A percentile compares a stretch with the other conserved stretches of the same genome.
Conservation (phyloP, 2,329 filamentous ascomycete genomes). For the Aspergillus puulaauensis region DNA sequence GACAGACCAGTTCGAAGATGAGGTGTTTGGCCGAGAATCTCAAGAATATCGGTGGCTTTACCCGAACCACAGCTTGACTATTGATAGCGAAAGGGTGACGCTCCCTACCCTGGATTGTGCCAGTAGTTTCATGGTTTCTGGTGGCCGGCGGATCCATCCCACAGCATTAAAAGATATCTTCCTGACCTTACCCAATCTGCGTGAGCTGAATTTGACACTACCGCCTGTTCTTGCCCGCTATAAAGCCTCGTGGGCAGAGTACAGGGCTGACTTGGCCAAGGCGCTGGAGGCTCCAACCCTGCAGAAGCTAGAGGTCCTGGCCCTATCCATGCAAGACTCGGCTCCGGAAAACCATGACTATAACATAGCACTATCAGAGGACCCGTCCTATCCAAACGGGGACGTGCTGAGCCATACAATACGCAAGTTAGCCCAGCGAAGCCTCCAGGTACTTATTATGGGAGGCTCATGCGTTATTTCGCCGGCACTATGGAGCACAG, state of each 20-base stretch:
- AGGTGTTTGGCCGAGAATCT: neutral
- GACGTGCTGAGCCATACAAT: neutral
- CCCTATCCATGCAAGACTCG: neutral
- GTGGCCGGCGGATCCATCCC: neutral
- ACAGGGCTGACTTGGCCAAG: neutral
- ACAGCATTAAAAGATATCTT: neutral
- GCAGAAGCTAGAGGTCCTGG: neutral
- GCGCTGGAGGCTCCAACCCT: neutral
- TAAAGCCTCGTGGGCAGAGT: neutral
- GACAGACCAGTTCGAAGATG: neutral
- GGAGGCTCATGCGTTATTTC: neutral
- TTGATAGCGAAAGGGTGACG: neutral
- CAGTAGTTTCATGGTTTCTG: neutral
- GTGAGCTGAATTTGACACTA: neutral
- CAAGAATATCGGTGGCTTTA: neutral
- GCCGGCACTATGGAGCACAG: neutral
- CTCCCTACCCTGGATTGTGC: neutral
- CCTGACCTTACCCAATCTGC: neutral
- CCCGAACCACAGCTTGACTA: neutral
- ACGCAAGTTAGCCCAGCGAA: neutral
- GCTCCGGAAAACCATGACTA: neutral
- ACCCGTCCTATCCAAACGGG: neutral
- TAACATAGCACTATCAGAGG: neutral
- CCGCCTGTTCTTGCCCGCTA: neutral
- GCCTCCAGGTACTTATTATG: neutral